Evolutionary conservation across 441 rosid genomes (phyloP).

Genomic region (Populus hybrid): DNA sequence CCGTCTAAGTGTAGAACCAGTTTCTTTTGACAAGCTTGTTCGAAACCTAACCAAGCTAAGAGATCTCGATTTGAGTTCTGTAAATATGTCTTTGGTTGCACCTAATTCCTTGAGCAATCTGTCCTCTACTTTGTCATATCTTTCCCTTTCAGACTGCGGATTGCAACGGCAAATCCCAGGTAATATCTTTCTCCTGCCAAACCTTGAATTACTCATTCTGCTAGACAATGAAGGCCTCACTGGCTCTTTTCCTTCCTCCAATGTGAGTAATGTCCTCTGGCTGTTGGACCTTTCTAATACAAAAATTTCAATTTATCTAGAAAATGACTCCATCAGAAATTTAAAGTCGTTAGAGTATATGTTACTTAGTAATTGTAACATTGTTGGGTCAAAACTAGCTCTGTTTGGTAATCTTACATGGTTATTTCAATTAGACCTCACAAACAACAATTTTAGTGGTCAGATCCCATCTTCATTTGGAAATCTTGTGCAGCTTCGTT

Average conservation of each 20-base stretch:
- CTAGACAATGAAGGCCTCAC: too few relatives aligned
- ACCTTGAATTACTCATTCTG: background rate
- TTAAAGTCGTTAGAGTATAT: background rate
- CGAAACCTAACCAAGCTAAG: background rate
- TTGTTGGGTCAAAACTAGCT: slow-evolving; percentile 16
- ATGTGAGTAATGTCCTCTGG: background rate
- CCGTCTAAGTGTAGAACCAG: background rate
- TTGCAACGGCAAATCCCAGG: background rate
- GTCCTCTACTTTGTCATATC: background rate
- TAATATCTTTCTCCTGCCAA: background rate
- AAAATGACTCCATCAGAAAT: background rate
- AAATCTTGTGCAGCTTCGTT: background rate
- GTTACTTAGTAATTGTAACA: background rate
- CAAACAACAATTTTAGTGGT: background rate
- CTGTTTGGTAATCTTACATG: background rate
- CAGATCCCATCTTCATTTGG: background rate
- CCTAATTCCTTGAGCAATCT: background rate
- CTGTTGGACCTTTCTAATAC: background rate
- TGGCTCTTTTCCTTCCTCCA: background rate
- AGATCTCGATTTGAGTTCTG: too few relatives aligned
- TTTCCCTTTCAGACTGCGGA: background rate
- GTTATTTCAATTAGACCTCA: background rate
- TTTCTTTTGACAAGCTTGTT: background rate
- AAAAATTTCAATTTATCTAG: background rate
- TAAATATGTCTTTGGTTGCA: too few relatives aligned